A percentile compares a stretch with the other conserved stretches of the same genome.
phyloP scores from a whole-genome alignment of 331 rosid genomes.

The Pyrus hybrid region DNA sequence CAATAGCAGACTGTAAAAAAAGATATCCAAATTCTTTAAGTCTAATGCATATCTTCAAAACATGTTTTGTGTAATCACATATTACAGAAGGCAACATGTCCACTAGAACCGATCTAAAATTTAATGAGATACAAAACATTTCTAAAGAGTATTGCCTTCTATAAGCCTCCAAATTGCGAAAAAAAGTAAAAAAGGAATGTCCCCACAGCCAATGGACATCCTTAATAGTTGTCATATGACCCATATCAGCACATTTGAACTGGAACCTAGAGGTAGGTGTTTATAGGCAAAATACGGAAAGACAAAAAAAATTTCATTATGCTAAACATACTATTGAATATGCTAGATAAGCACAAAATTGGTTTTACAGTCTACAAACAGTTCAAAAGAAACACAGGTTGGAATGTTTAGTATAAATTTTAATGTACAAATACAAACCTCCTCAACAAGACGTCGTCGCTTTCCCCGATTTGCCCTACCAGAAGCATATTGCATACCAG shows the following conservation, averaged over 20 bases:
- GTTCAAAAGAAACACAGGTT: not conserved
- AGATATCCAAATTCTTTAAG: not conserved
- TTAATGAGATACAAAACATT: not conserved
- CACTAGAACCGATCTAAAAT: no score
- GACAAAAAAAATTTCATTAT: no score
- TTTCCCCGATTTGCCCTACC: conserved; percentile 75
- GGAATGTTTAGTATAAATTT: not conserved
- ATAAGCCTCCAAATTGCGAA: not conserved
- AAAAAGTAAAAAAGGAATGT: not conserved
- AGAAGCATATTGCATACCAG: conserved; percentile 65
- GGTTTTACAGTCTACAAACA: not conserved
- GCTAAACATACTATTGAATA: not conserved
- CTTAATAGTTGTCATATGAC: not conserved
- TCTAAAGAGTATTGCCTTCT: not conserved
- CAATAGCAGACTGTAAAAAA: not conserved
- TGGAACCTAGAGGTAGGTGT: not conserved
- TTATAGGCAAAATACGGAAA: not conserved
- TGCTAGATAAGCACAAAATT: not conserved
- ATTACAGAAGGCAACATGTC: no score
- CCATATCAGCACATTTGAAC: not conserved
- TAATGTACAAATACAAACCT: conserved; percentile 46
- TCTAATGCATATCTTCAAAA: not conserved
- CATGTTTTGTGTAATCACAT: no score
- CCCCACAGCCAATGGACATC: not conserved
- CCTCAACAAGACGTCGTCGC: conserved; percentile 77